These are phyloP conservation scores for Auricularia sp. DNA, from an alignment of 768 basidiomycete genomes.

Conservation along the genomic window DNA sequence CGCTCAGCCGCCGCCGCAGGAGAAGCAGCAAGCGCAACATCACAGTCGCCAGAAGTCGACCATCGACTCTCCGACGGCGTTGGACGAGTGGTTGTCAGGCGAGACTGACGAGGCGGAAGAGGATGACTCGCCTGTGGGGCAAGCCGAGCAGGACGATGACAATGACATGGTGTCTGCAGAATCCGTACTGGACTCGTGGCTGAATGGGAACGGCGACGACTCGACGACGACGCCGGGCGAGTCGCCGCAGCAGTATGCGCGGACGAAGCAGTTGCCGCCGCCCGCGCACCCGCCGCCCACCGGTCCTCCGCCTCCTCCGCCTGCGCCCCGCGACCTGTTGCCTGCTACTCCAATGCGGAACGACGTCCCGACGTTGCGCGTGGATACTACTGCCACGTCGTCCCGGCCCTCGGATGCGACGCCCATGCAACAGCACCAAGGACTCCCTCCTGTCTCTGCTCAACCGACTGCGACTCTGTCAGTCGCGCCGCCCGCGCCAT, in stretches of 20 bases:
- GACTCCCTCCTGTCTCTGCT: background rate
- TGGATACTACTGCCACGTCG: background rate
- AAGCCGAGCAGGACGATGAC: background rate
- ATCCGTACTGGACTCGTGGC: background rate
- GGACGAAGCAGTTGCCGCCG: background rate
- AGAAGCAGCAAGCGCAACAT: background rate
- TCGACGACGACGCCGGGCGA: background rate
- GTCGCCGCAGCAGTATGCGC: background rate
- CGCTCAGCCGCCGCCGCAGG: background rate
- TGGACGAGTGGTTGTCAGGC: background rate
- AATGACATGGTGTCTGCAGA: background rate
- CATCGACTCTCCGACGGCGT: background rate
- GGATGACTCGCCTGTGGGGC: background rate
- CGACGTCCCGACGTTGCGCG: background rate
- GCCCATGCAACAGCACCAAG: background rate
- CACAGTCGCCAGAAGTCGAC: background rate
- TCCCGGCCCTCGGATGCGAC: background rate
- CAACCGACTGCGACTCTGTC: background rate
- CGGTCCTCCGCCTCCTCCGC: background rate
- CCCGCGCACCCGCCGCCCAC: background rate
- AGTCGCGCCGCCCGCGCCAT: background rate
- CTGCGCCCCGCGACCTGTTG: background rate
- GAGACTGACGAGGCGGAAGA: background rate
- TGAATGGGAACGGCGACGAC: background rate
- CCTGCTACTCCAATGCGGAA: background rate